These are phyloP conservation scores for Cystobasidium ongulense DNA, from an alignment of 768 basidiomycete species.

Conservation along the genomic window DNA sequence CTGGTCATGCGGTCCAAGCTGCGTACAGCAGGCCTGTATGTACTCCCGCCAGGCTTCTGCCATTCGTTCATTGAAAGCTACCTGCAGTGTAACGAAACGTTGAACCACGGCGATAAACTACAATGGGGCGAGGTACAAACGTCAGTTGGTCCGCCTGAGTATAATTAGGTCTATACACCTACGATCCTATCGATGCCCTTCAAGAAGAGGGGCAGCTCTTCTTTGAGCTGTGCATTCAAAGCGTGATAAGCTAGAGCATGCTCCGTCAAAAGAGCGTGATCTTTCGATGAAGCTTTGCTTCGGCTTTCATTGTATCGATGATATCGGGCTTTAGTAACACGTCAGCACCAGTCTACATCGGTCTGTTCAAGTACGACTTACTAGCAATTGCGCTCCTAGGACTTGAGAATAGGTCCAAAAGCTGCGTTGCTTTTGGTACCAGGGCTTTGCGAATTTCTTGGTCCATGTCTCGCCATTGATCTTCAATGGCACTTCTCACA, in stretches of 20 bases:
- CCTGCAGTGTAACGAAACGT: conserved; percentile 11
- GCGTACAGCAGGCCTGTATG: background rate
- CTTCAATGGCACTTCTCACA: conserved; percentile 36
- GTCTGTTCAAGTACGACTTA: conserved; percentile 37
- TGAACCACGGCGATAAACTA: conserved; percentile 11
- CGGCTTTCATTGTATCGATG: conserved; percentile 25
- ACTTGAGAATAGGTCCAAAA: conserved; percentile 38
- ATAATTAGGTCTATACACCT: background rate
- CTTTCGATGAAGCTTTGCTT: conserved; percentile 3
- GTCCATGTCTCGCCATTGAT: conserved; percentile 35
- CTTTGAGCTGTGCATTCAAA: conserved; percentile 38
- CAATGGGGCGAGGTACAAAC: background rate
- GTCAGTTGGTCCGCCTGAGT: background rate
- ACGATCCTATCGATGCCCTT: conserved; percentile 18
- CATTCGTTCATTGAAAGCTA: background rate
- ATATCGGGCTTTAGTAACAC: background rate
- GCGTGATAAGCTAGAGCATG: conserved; percentile 36
- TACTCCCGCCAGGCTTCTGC: conserved; percentile 7
- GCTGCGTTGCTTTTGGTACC: conserved; percentile 35
- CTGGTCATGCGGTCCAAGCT: conserved; percentile 2
- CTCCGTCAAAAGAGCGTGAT: background rate
- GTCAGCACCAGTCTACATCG: conserved; percentile 22
- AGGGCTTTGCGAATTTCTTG: background rate
- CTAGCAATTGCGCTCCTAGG: conserved; percentile 39
- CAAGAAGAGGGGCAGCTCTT: conserved; percentile 41